Percentiles rank a stretch among this genome's conserved stretches.
phyloP scores from a whole-genome alignment of 140 eudicot species.

The Ambrosia hybrid region DNA sequence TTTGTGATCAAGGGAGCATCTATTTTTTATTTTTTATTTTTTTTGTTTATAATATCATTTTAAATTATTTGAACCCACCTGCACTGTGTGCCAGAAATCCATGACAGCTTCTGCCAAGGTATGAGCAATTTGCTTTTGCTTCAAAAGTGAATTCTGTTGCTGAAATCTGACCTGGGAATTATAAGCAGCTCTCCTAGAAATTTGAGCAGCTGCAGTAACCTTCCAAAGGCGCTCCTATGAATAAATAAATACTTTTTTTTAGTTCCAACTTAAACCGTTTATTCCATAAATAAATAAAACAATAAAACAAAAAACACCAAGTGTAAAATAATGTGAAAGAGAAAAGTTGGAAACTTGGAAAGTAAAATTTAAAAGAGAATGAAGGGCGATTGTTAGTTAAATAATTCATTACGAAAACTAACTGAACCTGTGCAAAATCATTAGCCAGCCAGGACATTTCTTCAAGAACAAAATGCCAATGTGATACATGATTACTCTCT shows the following conservation, averaged over 20 bases:
- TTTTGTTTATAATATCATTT: background rate
- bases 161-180: conserved; percentile 50
- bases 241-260: background rate
- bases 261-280: too few species aligned
- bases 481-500: conserved; percentile 53
- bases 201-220: conserved; percentile 72
- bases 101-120: conserved; percentile 69
- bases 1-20: too few species aligned
- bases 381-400: background rate
- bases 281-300: too few species aligned
- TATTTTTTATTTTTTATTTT: background rate
- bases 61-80: conserved; percentile 38
- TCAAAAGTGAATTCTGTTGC: conserved; percentile 35
- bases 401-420: conserved; percentile 5
- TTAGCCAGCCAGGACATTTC: conserved; percentile 98
- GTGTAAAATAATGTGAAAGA: background rate
- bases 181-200: conserved; percentile 57
- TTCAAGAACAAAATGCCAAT: conserved; percentile 93
- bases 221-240: conserved; percentile 95
- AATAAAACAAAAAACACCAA: conserved; percentile 11
- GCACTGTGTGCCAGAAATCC: conserved; percentile 81
- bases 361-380: background rate
- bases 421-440: conserved; percentile 95
- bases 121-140: conserved; percentile 64
- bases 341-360: background rate